Base-by-base conservation (phyloP, 805 yeast genomes). In the Sugiyamaella americana region DNA sequence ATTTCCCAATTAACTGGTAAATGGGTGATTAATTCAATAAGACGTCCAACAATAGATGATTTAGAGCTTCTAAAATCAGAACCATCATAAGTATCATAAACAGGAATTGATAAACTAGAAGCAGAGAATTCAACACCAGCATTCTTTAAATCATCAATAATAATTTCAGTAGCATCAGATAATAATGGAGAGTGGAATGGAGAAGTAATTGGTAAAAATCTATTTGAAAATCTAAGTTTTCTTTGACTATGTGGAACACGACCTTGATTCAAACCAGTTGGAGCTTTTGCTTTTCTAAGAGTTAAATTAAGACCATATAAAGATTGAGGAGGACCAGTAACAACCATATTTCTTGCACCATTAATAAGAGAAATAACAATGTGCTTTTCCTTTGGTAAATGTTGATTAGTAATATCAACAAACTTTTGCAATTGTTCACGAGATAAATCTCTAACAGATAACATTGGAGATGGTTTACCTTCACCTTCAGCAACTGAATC, bases 261-360 rank as follows among this genome's bases (percentile, higher is more conserved):
- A 48, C 95, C 82, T 75, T 93, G 98, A 63, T 91, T 95, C 58
- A 87, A 77, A 47, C 97, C 98, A 40, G 93, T 73, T 40, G 95
- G 85, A 43, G 97, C 97, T 72, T 93, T 93, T 50, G 87, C 87
- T 71, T 87, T 86, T 75, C 98, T 82, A 66, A 93, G 75, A 51
- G 91, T 78, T 62, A 93, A 76, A 70, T 89, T 89, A 60, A 93
- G 78, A 74, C 99, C 99, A 60, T 91, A 93, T 52, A 93, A 74
- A 2, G 98, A 88, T 75, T 89, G 96, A 48, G 99, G 98, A 41
- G 98, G 98, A 66, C 99, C 99, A 19, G 95, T 79, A 41, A 91
- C 88, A 48, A 93, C 98, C 71, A 88, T 76, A 68, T 88, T 87
- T 72, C 96, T 80, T 41, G 96, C 96, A 66, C 98, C 98, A 64